Evolutionary conservation across 345 rosid species (phyloP).

Genomic region (Streptanthus diversifolius): DNA sequence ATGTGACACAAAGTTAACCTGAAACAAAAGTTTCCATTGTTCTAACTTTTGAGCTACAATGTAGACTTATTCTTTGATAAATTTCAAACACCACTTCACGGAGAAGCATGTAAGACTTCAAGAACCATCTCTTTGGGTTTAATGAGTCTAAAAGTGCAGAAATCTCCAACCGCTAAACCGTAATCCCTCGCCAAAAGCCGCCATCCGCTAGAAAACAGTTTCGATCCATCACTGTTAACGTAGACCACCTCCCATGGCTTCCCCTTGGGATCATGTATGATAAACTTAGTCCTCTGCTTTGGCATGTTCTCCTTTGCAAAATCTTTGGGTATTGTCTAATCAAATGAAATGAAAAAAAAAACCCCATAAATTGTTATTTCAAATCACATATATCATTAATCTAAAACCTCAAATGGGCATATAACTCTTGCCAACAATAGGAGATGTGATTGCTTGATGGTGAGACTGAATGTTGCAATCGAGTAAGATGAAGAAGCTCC

Average conservation of each 20-base stretch:
- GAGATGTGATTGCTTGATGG: constrained; percentile 8
- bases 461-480: neutral
- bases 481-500: constrained; percentile 4
- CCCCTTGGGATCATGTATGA: constrained; percentile 6
- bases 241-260: neutral
- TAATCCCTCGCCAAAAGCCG: neutral
- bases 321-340: neutral
- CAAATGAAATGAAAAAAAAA: neutral
- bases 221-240: neutral
- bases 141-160: constrained; percentile 4
- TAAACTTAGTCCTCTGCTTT: neutral
- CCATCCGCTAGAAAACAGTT: neutral
- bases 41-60: neutral
- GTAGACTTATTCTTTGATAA: neutral
- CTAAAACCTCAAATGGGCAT: neutral
- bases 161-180: constrained; percentile 11
- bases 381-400: neutral
- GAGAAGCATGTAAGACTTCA: constrained; percentile 1
- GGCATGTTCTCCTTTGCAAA: constrained; percentile 11
- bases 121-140: constrained; percentile 1
- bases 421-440: neutral
- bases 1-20: neutral
- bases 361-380: neutral
- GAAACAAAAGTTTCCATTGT: neutral
- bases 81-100: neutral